These are phyloP conservation scores for Serendipita indica DNA, from an alignment of 768 basidiomycete species.

Conservation along the genomic window DNA sequence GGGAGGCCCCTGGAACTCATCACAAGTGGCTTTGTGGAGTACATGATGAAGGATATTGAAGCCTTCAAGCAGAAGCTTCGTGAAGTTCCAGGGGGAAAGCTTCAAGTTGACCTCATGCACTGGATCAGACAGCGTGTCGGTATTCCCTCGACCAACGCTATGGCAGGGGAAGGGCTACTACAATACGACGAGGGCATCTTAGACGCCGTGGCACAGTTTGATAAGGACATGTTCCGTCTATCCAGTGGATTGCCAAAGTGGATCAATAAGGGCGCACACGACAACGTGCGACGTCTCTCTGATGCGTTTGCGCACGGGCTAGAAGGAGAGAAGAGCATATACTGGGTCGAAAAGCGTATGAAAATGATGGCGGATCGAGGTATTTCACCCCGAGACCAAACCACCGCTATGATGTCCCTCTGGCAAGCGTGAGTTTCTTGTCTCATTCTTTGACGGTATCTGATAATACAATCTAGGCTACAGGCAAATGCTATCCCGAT, in stretches of 20 bases:
- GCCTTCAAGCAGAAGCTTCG: background rate
- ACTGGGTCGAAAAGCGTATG: background rate
- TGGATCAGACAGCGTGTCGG: background rate
- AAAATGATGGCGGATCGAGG: background rate
- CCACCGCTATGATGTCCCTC: background rate
- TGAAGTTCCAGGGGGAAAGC: background rate
- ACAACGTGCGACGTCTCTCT: background rate
- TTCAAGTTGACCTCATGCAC: background rate
- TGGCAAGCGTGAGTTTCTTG: slow-evolving; percentile 4
- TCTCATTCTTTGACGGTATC: background rate
- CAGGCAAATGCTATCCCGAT: background rate
- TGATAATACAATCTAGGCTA: background rate
- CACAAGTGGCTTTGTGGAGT: background rate
- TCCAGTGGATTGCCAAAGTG: background rate
- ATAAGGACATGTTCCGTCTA: background rate
- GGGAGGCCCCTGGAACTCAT: background rate
- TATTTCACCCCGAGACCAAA: background rate
- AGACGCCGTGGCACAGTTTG: background rate
- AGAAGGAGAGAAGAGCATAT: background rate
- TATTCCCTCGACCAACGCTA: background rate
- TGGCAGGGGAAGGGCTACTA: background rate
- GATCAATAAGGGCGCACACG: background rate
- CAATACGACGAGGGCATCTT: background rate
- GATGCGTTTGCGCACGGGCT: background rate
- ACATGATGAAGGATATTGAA: background rate